Conservation (phyloP, 768 basidiomycete genomes). For the Cystofilobasidium ferigula region DNA sequence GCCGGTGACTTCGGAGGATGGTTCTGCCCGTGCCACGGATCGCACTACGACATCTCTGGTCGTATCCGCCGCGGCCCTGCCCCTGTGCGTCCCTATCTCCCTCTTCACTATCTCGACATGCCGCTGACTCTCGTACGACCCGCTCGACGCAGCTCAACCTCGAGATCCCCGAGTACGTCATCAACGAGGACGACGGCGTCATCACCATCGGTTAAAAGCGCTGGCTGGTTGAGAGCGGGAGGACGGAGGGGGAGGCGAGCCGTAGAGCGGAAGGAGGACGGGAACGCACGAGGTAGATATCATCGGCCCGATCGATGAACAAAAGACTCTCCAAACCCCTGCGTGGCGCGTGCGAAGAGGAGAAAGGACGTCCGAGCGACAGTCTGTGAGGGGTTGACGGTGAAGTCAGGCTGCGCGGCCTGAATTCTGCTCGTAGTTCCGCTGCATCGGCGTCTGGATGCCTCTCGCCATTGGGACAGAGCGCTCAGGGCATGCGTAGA, state of each 20-base stretch:
- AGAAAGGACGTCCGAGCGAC: too few species aligned
- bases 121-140: background rate
- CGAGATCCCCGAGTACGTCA: constrained; percentile 77
- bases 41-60: constrained; percentile 47
- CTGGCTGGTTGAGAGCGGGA: background rate
- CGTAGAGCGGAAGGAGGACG: too few species aligned
- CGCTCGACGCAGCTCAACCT: constrained; percentile 60
- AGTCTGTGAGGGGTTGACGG: too few species aligned
- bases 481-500: too few species aligned
- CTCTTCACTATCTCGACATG: background rate
- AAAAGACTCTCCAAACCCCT: too few species aligned
- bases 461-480: too few species aligned
- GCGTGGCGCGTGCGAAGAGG: too few species aligned
- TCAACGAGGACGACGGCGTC: constrained; percentile 46
- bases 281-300: too few species aligned
- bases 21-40: constrained; percentile 99
- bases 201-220: constrained; percentile 26
- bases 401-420: too few species aligned
- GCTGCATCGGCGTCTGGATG: too few species aligned
- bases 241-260: background rate
- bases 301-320: too few species aligned
- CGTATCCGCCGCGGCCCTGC: constrained; percentile 93
- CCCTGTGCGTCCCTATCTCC: constrained; percentile 52
- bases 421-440: too few species aligned
- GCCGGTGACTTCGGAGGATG: constrained; percentile 96